Evolutionary conservation across 208 protist genomes (phyloP).

Genomic region (Leishmania gerbilli): DNA sequence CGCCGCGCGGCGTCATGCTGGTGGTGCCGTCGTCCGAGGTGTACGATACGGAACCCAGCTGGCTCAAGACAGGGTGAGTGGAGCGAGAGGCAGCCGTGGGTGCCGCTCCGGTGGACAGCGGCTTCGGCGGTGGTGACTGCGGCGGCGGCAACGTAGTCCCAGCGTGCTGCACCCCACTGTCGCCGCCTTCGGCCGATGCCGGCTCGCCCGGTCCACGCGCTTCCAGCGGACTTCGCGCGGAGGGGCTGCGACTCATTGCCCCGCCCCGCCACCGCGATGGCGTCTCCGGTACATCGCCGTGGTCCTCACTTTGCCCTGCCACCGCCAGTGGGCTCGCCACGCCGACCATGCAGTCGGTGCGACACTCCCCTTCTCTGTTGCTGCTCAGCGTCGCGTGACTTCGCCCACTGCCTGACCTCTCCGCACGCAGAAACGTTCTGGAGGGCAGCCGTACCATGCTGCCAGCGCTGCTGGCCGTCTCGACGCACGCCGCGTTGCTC

Average conservation of each 20-base stretch:
- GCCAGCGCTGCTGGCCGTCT: slow-evolving; percentile 19
- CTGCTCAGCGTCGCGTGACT: slow-evolving; percentile 1
- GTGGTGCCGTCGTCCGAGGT: slow-evolving; percentile 4
- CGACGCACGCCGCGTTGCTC: slow-evolving; percentile 3
- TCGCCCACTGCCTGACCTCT: neutral
- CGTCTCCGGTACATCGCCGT: neutral
- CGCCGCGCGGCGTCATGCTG: slow-evolving; percentile 12
- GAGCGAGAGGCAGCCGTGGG: neutral
- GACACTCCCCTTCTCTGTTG: neutral
- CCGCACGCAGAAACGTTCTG: slow-evolving; percentile 1
- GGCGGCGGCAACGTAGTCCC: neutral
- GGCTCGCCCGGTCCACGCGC: neutral
- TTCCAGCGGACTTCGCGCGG: slow-evolving; percentile 2
- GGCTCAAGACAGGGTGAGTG: neutral
- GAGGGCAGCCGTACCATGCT: slow-evolving; percentile 5
- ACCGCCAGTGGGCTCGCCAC: neutral
- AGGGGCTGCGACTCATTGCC: slow-evolving; percentile 9
- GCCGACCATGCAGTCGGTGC: neutral
- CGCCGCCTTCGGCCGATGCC: neutral
- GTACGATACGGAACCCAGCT: slow-evolving; percentile 3
- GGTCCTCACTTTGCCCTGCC: neutral
- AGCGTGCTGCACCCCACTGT: neutral
- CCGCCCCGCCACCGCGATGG: neutral
- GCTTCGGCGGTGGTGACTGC: neutral
- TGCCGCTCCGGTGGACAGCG: too few relatives aligned